phyloP scores from a whole-genome alignment of 2,329 filamentous ascomycete species.

The Dryadomyces sulphureus region DNA sequence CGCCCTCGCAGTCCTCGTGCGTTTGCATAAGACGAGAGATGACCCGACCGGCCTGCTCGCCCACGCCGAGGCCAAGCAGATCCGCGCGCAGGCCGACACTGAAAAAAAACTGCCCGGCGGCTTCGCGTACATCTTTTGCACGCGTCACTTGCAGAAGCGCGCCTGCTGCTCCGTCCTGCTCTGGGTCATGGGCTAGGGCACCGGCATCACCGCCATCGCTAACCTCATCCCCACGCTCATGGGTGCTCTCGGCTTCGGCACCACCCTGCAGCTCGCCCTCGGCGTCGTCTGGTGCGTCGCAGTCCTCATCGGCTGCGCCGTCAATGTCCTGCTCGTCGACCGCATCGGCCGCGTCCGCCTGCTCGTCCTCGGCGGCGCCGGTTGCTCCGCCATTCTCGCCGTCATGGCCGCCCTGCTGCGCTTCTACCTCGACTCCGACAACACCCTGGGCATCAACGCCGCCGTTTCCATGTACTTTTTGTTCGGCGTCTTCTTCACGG shows the following conservation, averaged over 20 bases:
- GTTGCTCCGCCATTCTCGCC: not conserved
- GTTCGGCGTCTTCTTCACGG: not conserved
- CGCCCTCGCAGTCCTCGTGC: not conserved
- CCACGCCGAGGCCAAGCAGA: not conserved
- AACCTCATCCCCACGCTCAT: not conserved
- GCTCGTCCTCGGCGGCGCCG: not conserved
- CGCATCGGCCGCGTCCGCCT: not conserved
- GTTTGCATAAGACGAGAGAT: not conserved
- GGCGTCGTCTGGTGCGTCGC: not conserved
- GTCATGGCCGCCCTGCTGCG: not conserved
- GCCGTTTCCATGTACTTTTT: conserved; percentile 1
- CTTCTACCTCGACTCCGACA: not conserved
- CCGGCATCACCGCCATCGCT: not conserved
- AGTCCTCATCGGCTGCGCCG: not conserved
- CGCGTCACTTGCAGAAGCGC: not conserved
- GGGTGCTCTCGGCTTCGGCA: not conserved
- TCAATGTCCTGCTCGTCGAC: not conserved
- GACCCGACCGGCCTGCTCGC: not conserved
- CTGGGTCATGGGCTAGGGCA: not conserved
- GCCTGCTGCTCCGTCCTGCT: conserved; percentile 1
- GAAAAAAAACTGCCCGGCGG: not conserved
- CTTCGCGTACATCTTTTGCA: not conserved
- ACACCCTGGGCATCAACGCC: not conserved
- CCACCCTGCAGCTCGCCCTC: not conserved
- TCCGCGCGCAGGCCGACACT: not conserved